Evolutionary conservation across 768 basidiomycete species (phyloP).

Genomic region (Boletellus ananas): DNA sequence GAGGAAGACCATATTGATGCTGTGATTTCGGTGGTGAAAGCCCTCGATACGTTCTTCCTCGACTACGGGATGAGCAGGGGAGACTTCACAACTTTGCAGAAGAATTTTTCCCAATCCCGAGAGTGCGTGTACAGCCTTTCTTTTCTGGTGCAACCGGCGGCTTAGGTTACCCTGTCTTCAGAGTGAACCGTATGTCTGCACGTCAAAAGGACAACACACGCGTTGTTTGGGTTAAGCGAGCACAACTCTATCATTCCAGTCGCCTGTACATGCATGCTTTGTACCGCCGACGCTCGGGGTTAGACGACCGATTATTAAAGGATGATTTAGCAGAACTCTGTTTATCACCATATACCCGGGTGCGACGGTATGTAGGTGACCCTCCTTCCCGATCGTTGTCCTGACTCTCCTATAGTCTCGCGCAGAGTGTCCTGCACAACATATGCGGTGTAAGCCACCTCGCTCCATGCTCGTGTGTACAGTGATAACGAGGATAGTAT

Average conservation of each 20-base stretch:
- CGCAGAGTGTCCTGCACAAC: conserved; percentile 61
- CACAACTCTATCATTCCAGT: conserved; percentile 72
- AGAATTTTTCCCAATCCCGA: conserved; percentile 31
- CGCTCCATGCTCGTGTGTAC: neutral
- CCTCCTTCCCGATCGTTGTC: neutral
- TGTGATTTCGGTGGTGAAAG: conserved; percentile 65
- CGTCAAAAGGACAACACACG: conserved; percentile 76
- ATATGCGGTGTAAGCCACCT: conserved; percentile 54
- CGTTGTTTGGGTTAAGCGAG: conserved; percentile 69
- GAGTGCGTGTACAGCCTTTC: conserved; percentile 19
- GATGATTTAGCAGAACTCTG: conserved; percentile 69
- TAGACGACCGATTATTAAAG: conserved; percentile 66
- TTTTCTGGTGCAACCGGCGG: neutral
- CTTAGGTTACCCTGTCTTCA: conserved; percentile 22
- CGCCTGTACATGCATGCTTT: conserved; percentile 75
- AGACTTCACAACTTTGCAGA: conserved; percentile 62
- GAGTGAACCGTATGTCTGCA: conserved; percentile 62
- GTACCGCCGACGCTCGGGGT: conserved; percentile 65
- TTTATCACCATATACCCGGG: conserved; percentile 74
- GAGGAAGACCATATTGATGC: conserved; percentile 87
- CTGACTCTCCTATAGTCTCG: conserved; percentile 45
- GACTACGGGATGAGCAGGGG: conserved; percentile 61
- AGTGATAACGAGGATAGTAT: conserved; percentile 41
- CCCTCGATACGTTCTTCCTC: conserved; percentile 72
- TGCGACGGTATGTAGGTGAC: conserved; percentile 53